Conservation (phyloP, 2,329 filamentous ascomycete genomes). For the Fusarium tuaranense region DNA sequence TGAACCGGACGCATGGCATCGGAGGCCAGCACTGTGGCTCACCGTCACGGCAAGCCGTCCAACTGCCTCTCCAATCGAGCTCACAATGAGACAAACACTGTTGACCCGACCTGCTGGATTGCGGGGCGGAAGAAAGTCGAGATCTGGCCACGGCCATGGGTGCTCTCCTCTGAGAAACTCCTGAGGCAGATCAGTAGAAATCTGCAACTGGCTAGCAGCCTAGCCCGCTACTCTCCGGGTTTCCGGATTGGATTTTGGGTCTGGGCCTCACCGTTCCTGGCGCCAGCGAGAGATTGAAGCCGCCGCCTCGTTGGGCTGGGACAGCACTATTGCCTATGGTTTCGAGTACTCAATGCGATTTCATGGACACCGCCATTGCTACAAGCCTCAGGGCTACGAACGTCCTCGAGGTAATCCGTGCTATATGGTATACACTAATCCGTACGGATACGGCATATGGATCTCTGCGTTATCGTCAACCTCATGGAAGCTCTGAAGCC, state of each 20-base stretch:
- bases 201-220: constrained; percentile 22
- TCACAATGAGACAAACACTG: neutral
- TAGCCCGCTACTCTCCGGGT: neutral
- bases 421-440: neutral
- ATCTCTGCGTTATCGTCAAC: neutral
- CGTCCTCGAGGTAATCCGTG: neutral
- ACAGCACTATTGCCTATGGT: constrained; percentile 11
- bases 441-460: neutral
- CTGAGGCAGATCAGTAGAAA: neutral
- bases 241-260: constrained; percentile 10
- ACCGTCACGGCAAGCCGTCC: constrained; percentile 4
- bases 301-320: neutral
- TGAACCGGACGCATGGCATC: constrained; percentile 11
- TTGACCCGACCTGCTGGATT: constrained; percentile 8
- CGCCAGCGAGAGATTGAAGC: neutral
- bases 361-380: neutral
- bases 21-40: neutral
- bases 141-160: neutral
- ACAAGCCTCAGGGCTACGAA: neutral
- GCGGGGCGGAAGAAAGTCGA: neutral
- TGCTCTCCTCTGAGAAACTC: neutral
- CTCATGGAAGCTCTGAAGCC: neutral
- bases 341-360: neutral
- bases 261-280: constrained; percentile 22
- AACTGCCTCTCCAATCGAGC: neutral